Conservation (phyloP, 768 basidiomycete species). For the Panellus pusillus region DNA sequence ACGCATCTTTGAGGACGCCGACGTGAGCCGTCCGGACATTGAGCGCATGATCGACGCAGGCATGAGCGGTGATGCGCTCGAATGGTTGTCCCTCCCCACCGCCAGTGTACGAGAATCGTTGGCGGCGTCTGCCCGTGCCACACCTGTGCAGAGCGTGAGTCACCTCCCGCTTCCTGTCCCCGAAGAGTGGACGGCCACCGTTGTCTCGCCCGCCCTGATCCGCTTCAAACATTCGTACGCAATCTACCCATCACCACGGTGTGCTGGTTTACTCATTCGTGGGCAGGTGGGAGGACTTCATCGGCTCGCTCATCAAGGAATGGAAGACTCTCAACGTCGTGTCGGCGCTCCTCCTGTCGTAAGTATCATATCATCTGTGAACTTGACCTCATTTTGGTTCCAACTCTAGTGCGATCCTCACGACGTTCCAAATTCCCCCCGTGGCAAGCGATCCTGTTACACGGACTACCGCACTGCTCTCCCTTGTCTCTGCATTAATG, state of each 20-base stretch:
- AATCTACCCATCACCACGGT: neutral
- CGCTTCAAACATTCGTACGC: conserved; percentile 51
- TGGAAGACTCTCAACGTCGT: conserved; percentile 79
- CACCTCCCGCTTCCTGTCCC: conserved; percentile 44
- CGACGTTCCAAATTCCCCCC: conserved; percentile 59
- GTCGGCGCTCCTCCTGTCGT: conserved; percentile 59
- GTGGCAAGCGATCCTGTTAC: conserved; percentile 62
- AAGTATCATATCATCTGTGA: conserved; percentile 13
- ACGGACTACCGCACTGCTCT: conserved; percentile 62
- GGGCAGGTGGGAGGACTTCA: conserved; percentile 66
- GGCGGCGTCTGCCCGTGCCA: conserved; percentile 25
- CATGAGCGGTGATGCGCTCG: conserved; percentile 23
- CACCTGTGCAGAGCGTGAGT: conserved; percentile 18
- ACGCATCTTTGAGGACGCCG: conserved; percentile 73
- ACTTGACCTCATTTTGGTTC: neutral
- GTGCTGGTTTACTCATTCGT: conserved; percentile 24
- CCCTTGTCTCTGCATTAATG: conserved; percentile 66
- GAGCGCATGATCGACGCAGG: conserved; percentile 50
- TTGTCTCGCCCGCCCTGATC: conserved; percentile 62
- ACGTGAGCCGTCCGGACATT: conserved; percentile 74
- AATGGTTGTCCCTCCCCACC: neutral
- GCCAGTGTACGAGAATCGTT: conserved; percentile 21
- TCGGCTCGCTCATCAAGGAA: conserved; percentile 66
- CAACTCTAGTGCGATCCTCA: conserved; percentile 59
- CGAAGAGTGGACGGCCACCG: conserved; percentile 52